A percentile compares a stretch with the other conserved stretches of the same genome.
These are phyloP conservation scores for Dendrostoma leiphaemia DNA, from an alignment of 2,329 filamentous ascomycete genomes.

Conservation along the genomic window DNA sequence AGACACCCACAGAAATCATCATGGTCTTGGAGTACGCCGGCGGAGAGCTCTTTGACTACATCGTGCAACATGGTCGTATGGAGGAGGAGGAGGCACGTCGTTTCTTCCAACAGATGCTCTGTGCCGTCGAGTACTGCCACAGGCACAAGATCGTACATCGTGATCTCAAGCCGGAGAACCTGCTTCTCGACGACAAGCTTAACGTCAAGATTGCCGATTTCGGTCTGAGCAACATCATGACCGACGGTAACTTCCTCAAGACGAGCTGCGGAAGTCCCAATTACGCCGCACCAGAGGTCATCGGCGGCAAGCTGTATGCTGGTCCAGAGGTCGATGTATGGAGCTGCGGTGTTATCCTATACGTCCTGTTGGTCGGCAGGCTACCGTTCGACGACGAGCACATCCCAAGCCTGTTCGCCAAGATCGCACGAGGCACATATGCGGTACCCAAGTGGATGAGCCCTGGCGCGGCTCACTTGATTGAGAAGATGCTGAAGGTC, in stretches of 20 bases:
- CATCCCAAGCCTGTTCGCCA: conserved; percentile 95
- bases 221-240: conserved; percentile 99
- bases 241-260: conserved; percentile 97
- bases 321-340: conserved; percentile 98
- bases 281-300: conserved; percentile 96
- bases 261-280: conserved; percentile 98
- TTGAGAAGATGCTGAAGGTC: conserved; percentile 91
- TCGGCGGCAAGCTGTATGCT: conserved; percentile 95
- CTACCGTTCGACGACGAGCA: conserved; percentile 98
- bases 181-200: conserved; percentile 89
- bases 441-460: conserved; percentile 90
- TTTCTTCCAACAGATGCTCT: conserved; percentile 99
- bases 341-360: conserved; percentile 92
- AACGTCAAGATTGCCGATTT: conserved; percentile 99
- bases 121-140: conserved; percentile 98
- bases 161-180: conserved; percentile 95
- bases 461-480: conserved; percentile 74
- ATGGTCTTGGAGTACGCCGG: conserved; percentile 99
- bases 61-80: conserved; percentile 90
- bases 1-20: conserved; percentile 89
- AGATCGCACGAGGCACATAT: conserved; percentile 93
- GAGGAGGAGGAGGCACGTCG: conserved; percentile 89
- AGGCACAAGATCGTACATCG: conserved; percentile 98
- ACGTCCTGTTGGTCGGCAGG: conserved; percentile 75
- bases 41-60: conserved; percentile 96